phyloP scores from a whole-genome alignment of 176 grass and related monocot species.

The Avena insularis region DNA sequence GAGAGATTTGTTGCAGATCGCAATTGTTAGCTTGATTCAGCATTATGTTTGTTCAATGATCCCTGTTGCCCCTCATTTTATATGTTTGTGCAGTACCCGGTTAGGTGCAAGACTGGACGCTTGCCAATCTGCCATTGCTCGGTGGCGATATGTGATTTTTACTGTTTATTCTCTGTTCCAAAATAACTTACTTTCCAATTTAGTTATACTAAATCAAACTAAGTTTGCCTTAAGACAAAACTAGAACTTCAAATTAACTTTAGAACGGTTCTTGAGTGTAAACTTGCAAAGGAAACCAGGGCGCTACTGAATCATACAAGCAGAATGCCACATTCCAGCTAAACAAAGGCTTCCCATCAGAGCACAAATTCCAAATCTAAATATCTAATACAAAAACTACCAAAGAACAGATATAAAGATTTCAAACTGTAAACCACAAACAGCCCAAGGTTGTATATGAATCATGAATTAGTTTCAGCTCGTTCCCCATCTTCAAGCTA shows the following conservation, averaged over 20 bases:
- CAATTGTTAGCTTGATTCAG: not conserved
- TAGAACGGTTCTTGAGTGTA: not conserved
- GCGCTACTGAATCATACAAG: not conserved
- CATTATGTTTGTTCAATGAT: conserved; percentile 2
- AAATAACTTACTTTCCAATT: too few species aligned
- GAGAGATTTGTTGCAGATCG: not conserved
- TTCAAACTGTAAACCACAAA: not conserved
- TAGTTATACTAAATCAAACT: too few species aligned
- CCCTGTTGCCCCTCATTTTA: not conserved
- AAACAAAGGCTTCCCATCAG: not conserved
- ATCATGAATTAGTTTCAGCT: conserved; percentile 5
- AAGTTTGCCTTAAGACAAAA: too few species aligned
- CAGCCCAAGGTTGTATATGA: not conserved
- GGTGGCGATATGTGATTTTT: not conserved
- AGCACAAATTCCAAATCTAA: not conserved
- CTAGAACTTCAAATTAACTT: too few species aligned
- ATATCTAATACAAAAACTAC: not conserved
- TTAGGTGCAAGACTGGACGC: not conserved
- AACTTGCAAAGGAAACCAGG: not conserved
- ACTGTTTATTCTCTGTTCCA: too few species aligned
- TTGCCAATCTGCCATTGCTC: not conserved
- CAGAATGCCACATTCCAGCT: not conserved
- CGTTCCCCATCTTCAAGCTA: not conserved
- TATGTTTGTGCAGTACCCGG: not conserved
- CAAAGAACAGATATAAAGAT: not conserved